Evolutionary conservation across 768 basidiomycete species (phyloP).

Genomic region (Tulasnella sp.): DNA sequence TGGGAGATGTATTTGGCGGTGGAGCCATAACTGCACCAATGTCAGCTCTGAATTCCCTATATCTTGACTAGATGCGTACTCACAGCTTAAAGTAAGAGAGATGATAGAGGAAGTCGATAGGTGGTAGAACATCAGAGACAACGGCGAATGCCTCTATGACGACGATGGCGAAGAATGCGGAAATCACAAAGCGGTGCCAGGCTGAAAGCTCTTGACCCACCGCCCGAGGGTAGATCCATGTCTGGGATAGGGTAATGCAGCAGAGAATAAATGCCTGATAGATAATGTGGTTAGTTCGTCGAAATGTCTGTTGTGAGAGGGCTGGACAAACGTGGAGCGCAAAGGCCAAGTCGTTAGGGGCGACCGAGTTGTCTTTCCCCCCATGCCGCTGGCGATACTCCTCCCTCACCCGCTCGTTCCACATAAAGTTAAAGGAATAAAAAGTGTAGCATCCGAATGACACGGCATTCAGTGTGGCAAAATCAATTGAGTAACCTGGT

Average conservation of each 20-base stretch:
- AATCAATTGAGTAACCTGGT: constrained; percentile 38
- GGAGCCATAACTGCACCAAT: constrained; percentile 32
- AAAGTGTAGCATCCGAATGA: constrained; percentile 33
- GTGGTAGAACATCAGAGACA: constrained; percentile 1
- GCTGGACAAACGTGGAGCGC: constrained; percentile 35
- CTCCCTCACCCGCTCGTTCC: constrained; percentile 33
- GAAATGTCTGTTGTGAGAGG: constrained; percentile 33
- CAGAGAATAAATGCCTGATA: constrained; percentile 35
- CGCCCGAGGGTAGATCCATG: constrained; percentile 35
- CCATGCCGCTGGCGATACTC: constrained; percentile 39
- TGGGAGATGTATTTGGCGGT: constrained; percentile 43
- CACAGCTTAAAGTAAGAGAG: constrained; percentile 37
- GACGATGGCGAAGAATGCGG: constrained; percentile 31
- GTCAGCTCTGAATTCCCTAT: neutral
- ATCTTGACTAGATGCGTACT: neutral
- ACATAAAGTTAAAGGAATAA: constrained; percentile 37
- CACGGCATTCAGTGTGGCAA: constrained; percentile 40
- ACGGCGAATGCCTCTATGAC: constrained; percentile 31
- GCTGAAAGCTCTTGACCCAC: constrained; percentile 20
- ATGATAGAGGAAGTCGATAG: constrained; percentile 35
- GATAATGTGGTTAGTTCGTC: constrained; percentile 30
- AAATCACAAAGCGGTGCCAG: constrained; percentile 32
- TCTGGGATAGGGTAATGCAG: constrained; percentile 35
- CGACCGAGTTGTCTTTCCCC: constrained; percentile 38
- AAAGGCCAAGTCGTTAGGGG: constrained; percentile 41